Evolutionary conservation across 1,284 basidiomycete genomes (phyloP).

Genomic region (Cutaneotrichosporon cavernicola): DNA sequence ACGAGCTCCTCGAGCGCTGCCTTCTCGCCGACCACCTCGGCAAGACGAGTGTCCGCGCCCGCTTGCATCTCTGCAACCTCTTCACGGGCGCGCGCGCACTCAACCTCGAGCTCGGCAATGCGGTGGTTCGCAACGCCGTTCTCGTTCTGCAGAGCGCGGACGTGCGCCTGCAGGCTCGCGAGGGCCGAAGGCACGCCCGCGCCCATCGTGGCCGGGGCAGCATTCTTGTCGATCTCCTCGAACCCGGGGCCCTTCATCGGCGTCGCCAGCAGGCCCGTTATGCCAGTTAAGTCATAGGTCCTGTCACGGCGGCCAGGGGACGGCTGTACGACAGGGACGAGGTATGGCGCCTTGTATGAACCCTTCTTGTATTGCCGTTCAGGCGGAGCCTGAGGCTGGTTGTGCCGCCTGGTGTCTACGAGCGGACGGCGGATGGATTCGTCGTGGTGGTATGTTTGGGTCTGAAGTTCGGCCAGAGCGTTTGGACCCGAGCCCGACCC

Average conservation of each 20-base stretch:
- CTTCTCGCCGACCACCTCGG: slow-evolving; percentile 74
- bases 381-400: slow-evolving; percentile 12
- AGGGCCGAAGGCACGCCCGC: slow-evolving; percentile 38
- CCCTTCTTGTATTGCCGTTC: background rate
- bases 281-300: slow-evolving; percentile 46
- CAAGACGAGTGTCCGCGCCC: slow-evolving; percentile 28
- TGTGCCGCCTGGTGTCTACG: slow-evolving; percentile 36
- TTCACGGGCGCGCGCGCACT: slow-evolving; percentile 59
- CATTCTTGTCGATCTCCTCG: slow-evolving; percentile 43
- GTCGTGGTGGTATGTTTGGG: background rate
- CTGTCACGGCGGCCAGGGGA: slow-evolving; percentile 14
- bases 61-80: slow-evolving; percentile 52
- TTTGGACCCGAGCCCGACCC: background rate
- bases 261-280: slow-evolving; percentile 50
- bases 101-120: slow-evolving; percentile 74
- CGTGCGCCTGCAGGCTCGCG: slow-evolving; percentile 42
- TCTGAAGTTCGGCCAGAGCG: background rate
- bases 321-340: background rate
- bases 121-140: slow-evolving; percentile 73
- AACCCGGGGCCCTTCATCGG: slow-evolving; percentile 45
- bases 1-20: slow-evolving; percentile 81
- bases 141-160: slow-evolving; percentile 65
- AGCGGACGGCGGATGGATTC: slow-evolving; percentile 28
- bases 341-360: background rate
- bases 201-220: slow-evolving; percentile 28